A percentile compares a stretch with the other conserved stretches of the same genome.
Evolutionary conservation across 768 basidiomycete genomes (phyloP).

Genomic region (Boletus reticuloceps): DNA sequence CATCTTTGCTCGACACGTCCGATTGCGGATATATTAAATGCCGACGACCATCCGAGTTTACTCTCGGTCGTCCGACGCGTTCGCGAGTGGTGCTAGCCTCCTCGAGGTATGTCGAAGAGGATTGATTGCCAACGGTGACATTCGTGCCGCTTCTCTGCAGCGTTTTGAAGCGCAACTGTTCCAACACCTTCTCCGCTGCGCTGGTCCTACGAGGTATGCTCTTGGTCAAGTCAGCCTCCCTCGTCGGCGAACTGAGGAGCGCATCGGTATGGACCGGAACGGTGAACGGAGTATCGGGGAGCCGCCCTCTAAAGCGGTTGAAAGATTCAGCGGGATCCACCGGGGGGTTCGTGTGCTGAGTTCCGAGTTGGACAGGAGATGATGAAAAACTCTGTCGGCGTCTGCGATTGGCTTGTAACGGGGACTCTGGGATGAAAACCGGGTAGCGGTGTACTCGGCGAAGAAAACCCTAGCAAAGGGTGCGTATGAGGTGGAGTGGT

Average conservation of each 20-base stretch:
- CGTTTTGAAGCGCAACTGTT: constrained; percentile 58
- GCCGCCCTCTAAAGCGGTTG: constrained; percentile 20
- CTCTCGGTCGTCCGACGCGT: constrained; percentile 23
- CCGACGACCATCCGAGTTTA: constrained; percentile 31
- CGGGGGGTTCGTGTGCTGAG: constrained; percentile 7
- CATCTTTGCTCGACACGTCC: constrained; percentile 20
- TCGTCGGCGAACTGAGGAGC: constrained; percentile 25
- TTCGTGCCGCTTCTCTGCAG: constrained; percentile 42
- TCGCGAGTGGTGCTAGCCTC: constrained; percentile 13
- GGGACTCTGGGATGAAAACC: constrained; percentile 51
- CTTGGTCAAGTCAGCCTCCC: constrained; percentile 34
- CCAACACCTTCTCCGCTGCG: constrained; percentile 67
- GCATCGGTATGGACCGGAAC: constrained; percentile 18
- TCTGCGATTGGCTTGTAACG: constrained; percentile 20
- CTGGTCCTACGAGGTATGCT: constrained; percentile 49
- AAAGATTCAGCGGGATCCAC: constrained; percentile 13
- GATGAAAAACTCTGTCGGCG: constrained; percentile 32
- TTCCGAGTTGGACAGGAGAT: constrained; percentile 9
- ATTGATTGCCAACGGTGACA: constrained; percentile 13
- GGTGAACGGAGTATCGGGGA: constrained; percentile 20
- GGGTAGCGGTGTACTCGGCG: constrained; percentile 94
- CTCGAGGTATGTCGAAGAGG: constrained; percentile 18
- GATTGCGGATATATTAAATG: constrained; percentile 21
- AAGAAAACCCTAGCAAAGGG: constrained; percentile 68
- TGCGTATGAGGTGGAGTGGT: background rate